Conservation (phyloP, 768 basidiomycete species). For the Pleurotus cornucopiae region DNA sequence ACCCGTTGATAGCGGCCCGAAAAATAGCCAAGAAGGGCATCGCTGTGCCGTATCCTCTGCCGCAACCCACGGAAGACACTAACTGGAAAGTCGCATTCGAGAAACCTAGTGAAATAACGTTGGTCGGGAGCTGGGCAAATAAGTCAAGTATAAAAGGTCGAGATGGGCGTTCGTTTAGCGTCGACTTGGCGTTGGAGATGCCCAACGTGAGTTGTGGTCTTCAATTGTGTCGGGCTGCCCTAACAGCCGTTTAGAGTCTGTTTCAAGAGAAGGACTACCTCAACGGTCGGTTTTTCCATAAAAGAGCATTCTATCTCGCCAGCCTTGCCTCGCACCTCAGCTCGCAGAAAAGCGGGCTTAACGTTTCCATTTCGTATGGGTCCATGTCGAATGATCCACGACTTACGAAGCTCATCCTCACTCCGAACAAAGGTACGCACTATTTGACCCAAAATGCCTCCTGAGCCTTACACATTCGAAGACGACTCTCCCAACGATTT, state of each 20-base stretch:
- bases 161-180: constrained; percentile 58
- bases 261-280: constrained; percentile 96
- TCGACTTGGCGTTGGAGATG: constrained; percentile 87
- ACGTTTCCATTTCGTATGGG: constrained; percentile 59
- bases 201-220: constrained; percentile 55
- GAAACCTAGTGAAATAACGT: constrained; percentile 66
- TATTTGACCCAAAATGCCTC: constrained; percentile 15
- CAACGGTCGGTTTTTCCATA: constrained; percentile 87
- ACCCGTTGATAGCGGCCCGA: constrained; percentile 65
- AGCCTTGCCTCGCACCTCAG: constrained; percentile 63
- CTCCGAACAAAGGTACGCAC: constrained; percentile 44
- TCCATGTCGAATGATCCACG: constrained; percentile 60
- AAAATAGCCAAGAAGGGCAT: constrained; percentile 49
- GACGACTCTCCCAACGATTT: constrained; percentile 55
- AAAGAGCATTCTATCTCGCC: constrained; percentile 86
- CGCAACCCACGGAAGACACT: constrained; percentile 69
- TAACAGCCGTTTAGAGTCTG: constrained; percentile 43
- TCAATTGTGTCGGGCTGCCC: constrained; percentile 1
- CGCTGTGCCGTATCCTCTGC: constrained; percentile 64
- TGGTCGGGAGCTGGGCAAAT: constrained; percentile 88
- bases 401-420: constrained; percentile 59
- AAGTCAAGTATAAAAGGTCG: constrained; percentile 69
- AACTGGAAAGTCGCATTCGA: constrained; percentile 90
- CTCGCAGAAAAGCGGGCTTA: constrained; percentile 36
- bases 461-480: constrained; percentile 26